Base-by-base conservation (phyloP, 2,329 filamentous ascomycete genomes). In the Parastagonospora avenae region DNA sequence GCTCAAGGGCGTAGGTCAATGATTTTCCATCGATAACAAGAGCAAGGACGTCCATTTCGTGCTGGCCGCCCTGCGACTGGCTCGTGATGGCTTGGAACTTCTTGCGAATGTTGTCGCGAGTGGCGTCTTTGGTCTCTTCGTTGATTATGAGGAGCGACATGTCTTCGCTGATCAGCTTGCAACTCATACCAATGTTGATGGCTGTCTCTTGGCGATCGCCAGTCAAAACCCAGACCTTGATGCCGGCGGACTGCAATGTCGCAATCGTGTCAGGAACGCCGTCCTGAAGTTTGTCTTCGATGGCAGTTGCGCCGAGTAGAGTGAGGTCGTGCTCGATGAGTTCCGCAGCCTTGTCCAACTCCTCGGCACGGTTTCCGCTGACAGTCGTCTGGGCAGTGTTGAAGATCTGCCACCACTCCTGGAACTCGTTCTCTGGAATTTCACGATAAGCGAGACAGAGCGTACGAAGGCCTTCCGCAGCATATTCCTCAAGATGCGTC, bases 171-270 rank as follows among this genome's bases (percentile, higher is more conserved):
- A 99, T 91, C 42, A 99, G 83, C 77, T 97, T 97, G 78, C 94
- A 99, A 73, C 92, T 97, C 94, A 99, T 99, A 59, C 95, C 94
- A 62, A 99, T 99, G 74, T 99, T 99, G 83, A 99, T 99, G 49
- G 94, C 94, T 27, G 94, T 99, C 76, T 99, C 94, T 76, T 99
- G 95, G 66, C 94, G 86, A 79, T 99, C 94, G 64, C 94, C 94
- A 33, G 94, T 99, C 74, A 99, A 76, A 15, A 99, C 94, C 94
- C 94, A 99, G 48, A 99, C 88, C 77, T 99, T 99, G 80, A 99
- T 97, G 46, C 92, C 93, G 19, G 95, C 94, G 59, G 92, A 90
- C 74, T 99, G 95, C 27, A 99, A 80, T 0, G 94, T 99, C 73
- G 97, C 92, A 51, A 99, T 99, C 0, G 94, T 99, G 74, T 99